A percentile compares a stretch with the other conserved stretches of the same genome.
Conservation (phyloP, 139 green algal genomes). For the Nannochloris sp. region DNA sequence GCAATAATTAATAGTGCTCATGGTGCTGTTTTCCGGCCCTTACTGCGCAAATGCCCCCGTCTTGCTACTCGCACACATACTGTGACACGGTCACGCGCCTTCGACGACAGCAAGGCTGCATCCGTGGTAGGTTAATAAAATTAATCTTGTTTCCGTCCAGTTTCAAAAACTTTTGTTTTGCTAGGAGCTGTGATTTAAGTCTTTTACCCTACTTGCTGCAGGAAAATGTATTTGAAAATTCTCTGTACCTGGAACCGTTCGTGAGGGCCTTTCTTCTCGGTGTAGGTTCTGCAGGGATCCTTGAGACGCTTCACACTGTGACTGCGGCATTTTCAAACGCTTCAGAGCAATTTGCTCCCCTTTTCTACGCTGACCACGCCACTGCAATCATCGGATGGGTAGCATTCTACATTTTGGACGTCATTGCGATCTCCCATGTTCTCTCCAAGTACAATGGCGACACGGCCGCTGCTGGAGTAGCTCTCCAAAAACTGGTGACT, state of each 20-base stretch:
- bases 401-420: conserved; percentile 12
- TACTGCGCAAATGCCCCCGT: background rate
- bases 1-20: background rate
- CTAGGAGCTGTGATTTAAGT: too few species aligned
- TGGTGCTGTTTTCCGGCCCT: background rate
- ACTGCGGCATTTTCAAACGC: background rate
- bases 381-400: conserved; percentile 2
- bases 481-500: conserved; percentile 1
- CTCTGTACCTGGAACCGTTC: conserved; percentile 6
- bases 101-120: too few species aligned
- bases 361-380: conserved; percentile 5
- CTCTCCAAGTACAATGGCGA: background rate
- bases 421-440: background rate
- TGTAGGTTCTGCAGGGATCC: background rate
- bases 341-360: background rate
- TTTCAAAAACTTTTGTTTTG: too few species aligned
- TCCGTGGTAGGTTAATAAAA: background rate
- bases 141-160: too few species aligned
- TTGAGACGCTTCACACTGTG: background rate
- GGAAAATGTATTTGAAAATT: background rate
- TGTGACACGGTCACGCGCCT: too few species aligned
- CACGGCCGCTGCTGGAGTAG: background rate
- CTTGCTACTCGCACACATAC: too few species aligned
- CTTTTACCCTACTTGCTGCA: background rate
- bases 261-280: conserved; percentile 8